Base-by-base conservation (phyloP, 176 grass and related monocot species). In the Raddia guianensis region DNA sequence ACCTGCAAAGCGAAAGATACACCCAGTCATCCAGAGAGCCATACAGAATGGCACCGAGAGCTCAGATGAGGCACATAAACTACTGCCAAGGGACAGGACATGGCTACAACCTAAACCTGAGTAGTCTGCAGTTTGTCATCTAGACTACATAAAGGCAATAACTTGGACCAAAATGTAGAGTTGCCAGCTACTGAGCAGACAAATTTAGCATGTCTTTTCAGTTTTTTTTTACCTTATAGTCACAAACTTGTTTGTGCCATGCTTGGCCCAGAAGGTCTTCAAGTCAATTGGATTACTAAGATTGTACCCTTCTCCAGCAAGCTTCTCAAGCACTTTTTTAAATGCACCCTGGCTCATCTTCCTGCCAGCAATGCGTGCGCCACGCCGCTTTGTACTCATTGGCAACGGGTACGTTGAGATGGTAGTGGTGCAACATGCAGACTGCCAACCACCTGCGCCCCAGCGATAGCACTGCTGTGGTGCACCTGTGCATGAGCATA, bases 191-290 rank as follows among this genome's bases (percentile, higher is more conserved):
- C 73, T 42, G 60, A 76, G 73, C 73, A 3, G 12, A 59, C 56
- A 61, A 76, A 48, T 57, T 21, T 48, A 76, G 56, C 20, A 76
- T 47, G 16, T 15, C 42, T 32, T 49, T 68, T 66, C 37, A 89
- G 70, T 37, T 5, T 37, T 27, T 27, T 27, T 37, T 73, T 73
- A 73, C 72, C 82, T 84, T 70, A 90, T 90, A 12, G 77, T 90
- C 65, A 90, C 87, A 44, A 86, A 90, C 87, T 90, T 90, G 77
- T 90, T 90, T 61, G 87, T 90, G 5, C 87, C 87, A 77, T 90
- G 87, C 63, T 90, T 90, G 10, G 87, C 87, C 87, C 87, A 90
- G 47, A 90, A 90, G 20, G 78, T 85, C 72, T 79, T 85, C 56
- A 90, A 62, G 60, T 90, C 87, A 81, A 90, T 90, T 8, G 87